These are phyloP conservation scores for Talaromyces sp. DNA, from an alignment of 2,329 filamentous ascomycete genomes.

Conservation along the genomic window DNA sequence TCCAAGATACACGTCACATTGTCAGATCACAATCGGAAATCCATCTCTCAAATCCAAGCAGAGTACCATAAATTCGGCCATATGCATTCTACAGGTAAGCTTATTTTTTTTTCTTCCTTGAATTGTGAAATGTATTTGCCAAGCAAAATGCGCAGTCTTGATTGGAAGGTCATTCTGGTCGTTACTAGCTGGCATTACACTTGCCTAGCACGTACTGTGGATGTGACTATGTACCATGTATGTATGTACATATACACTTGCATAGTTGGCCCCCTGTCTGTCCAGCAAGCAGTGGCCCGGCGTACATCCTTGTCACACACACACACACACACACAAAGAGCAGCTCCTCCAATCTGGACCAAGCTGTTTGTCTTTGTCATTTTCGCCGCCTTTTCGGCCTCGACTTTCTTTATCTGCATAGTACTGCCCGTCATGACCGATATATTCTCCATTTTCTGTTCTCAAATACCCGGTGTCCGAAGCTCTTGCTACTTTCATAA, in stretches of 20 bases:
- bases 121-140: background rate
- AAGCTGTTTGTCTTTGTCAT: background rate
- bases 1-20: background rate
- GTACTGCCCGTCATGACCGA: background rate
- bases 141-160: background rate
- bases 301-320: slow-evolving; percentile 18
- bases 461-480: background rate
- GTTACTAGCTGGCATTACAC: slow-evolving; percentile 4
- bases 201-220: background rate
- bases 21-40: background rate
- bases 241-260: background rate
- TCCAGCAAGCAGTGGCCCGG: slow-evolving; percentile 8
- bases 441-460: background rate
- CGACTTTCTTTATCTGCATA: slow-evolving; percentile 1
- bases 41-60: background rate
- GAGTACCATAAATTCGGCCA: background rate
- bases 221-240: background rate
- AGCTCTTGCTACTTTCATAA: background rate
- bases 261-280: slow-evolving; percentile 18
- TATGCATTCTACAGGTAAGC: slow-evolving; percentile 16
- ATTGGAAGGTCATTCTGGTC: slow-evolving; percentile 19
- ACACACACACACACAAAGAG: too few relatives aligned
- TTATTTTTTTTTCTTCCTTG: slow-evolving; percentile 9
- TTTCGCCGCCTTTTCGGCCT: slow-evolving; percentile 1
- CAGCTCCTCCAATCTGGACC: slow-evolving; percentile 12